Percentiles rank a stretch among this genome's conserved stretches.
phyloP scores from a whole-genome alignment of 768 basidiomycete species.

The Lentinula raphanica region DNA sequence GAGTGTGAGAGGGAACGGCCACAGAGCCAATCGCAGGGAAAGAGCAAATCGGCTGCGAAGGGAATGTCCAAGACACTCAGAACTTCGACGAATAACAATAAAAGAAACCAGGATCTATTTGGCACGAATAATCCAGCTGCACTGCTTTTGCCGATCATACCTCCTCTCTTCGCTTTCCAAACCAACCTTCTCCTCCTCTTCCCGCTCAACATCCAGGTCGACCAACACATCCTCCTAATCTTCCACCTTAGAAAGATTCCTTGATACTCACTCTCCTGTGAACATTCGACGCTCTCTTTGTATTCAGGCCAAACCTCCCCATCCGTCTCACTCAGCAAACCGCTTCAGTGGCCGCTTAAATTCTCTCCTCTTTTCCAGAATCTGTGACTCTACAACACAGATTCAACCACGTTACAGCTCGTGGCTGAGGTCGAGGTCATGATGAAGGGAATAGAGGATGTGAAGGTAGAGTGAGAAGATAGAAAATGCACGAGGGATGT shows the following conservation, averaged over 20 bases:
- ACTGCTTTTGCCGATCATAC: no score
- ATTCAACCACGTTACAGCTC: conserved; percentile 93
- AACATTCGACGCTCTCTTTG: conserved; percentile 25
- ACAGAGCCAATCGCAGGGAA: conserved; percentile 41
- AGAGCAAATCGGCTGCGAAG: conserved; percentile 16
- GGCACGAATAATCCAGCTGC: no score
- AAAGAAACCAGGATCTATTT: no score
- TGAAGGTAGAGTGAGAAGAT: conserved; percentile 2
- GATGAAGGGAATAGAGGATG: conserved; percentile 69
- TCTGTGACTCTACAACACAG: conserved; percentile 91
- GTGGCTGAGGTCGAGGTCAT: conserved; percentile 96
- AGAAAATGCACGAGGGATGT: conserved; percentile 1
- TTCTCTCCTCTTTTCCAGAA: conserved; percentile 98
- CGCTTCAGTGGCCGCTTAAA: conserved; percentile 93
- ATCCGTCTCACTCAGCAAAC: conserved; percentile 89
- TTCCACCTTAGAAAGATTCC: not conserved
- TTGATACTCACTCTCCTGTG: conserved; percentile 23
- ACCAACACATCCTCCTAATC: not conserved
- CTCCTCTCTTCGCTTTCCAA: conserved; percentile 62
- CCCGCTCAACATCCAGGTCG: not conserved
- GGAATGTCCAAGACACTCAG: conserved; percentile 65
- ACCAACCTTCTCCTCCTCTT: not conserved
- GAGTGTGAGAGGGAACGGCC: no score
- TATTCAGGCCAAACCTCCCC: not conserved
- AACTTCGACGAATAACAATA: no score